A percentile compares a stretch with the other conserved stretches of the same genome.
Evolutionary conservation across 169 alveolate genomes (phyloP).

Genomic region (Cystoisospora suis): DNA sequence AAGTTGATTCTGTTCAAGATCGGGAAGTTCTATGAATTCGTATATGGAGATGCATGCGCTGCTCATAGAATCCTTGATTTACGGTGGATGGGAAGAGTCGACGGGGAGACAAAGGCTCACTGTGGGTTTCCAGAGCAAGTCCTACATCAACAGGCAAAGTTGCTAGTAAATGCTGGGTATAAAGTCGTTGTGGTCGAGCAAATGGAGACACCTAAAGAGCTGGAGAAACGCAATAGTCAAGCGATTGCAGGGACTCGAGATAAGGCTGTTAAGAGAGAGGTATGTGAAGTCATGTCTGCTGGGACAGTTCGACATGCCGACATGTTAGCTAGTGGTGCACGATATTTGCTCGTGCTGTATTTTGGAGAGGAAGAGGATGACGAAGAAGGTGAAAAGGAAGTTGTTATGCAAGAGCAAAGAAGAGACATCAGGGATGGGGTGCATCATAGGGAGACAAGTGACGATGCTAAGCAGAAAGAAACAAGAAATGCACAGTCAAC

Average conservation of each 20-base stretch:
- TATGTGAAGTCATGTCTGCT: slow-evolving; percentile 62
- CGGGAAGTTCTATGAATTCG: slow-evolving; percentile 94
- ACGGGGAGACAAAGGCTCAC: slow-evolving; percentile 84
- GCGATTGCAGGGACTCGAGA: slow-evolving; percentile 88
- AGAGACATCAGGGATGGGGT: no score
- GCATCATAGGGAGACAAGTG: no score
- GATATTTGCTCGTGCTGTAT: slow-evolving; percentile 12
- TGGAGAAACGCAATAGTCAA: slow-evolving; percentile 81
- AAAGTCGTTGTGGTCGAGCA: slow-evolving; percentile 98
- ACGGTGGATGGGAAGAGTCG: slow-evolving; percentile 96
- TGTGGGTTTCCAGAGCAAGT: slow-evolving; percentile 99
- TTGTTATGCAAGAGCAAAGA: not conserved
- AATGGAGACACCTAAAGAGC: slow-evolving; percentile 96
- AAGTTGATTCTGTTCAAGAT: slow-evolving; percentile 94
- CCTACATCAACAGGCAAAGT: slow-evolving; percentile 90
- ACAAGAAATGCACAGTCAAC: no score
- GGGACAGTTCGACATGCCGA: slow-evolving; percentile 64
- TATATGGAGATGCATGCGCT: slow-evolving; percentile 94
- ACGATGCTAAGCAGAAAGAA: no score
- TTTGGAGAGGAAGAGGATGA: slow-evolving; percentile 23
- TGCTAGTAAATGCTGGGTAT: slow-evolving; percentile 92
- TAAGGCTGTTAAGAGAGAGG: slow-evolving; percentile 66
- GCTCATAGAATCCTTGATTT: slow-evolving; percentile 92
- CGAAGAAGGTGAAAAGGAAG: not conserved
- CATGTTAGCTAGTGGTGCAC: slow-evolving; percentile 39